Conservation (phyloP, 768 basidiomycete species). For the Lepiota venenata region DNA sequence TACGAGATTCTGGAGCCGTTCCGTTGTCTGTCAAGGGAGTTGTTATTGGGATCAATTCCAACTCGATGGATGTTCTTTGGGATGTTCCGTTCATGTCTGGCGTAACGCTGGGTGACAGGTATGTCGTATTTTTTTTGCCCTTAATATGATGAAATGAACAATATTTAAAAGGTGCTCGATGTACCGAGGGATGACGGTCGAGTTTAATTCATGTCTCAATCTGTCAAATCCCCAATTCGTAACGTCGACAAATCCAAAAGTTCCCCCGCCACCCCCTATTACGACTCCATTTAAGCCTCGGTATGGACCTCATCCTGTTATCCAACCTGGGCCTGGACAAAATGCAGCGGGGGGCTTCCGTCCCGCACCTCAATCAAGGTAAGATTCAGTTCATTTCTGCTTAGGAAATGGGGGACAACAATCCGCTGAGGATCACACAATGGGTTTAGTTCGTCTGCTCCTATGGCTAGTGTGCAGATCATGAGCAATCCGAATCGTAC, state of each 20-base stretch:
- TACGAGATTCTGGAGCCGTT: conserved; percentile 91
- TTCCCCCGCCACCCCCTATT: conserved; percentile 42
- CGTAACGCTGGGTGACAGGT: conserved; percentile 81
- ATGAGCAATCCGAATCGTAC: conserved; percentile 75
- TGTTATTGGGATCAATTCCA: conserved; percentile 83
- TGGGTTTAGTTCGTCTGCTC: conserved; percentile 24
- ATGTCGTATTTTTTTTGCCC: conserved; percentile 12
- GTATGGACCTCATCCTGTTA: conserved; percentile 60
- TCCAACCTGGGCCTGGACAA: conserved; percentile 55
- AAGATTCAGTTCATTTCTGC: too few species aligned
- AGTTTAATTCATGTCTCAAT: conserved; percentile 88
- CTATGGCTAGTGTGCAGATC: conserved; percentile 67
- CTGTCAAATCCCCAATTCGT: conserved; percentile 83
- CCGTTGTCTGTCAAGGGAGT: conserved; percentile 91
- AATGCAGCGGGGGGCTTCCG: conserved; percentile 61
- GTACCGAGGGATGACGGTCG: conserved; percentile 88
- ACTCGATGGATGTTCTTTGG: conserved; percentile 94
- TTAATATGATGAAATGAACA: not conserved
- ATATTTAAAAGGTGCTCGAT: conserved; percentile 68
- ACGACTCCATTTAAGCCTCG: conserved; percentile 62
- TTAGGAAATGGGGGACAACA: too few species aligned
- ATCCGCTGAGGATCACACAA: too few species aligned
- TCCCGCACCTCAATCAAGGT: conserved; percentile 43
- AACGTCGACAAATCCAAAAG: conserved; percentile 64
- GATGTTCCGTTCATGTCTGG: conserved; percentile 96